These are phyloP conservation scores for Chrysanthemum lavandulifolium DNA, from an alignment of 129 eudicot species.

Conservation along the genomic window DNA sequence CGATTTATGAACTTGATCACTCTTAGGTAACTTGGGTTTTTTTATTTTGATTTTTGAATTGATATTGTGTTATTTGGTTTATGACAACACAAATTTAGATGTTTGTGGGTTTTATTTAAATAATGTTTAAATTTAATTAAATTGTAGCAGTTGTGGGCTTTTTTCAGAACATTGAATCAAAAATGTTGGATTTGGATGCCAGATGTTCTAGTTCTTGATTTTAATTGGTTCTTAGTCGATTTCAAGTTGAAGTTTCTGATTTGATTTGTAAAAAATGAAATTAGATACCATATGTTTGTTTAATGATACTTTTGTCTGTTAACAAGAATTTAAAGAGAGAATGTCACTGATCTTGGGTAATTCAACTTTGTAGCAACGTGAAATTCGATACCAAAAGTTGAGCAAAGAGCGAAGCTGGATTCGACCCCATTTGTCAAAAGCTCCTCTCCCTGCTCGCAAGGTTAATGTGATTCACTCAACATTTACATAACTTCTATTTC, in stretches of 20 bases:
- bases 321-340: conserved; percentile 12
- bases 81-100: not conserved
- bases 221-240: too few relatives aligned
- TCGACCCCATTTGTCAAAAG: conserved; percentile 47
- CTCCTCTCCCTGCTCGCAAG: conserved; percentile 63
- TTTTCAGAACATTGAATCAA: not conserved
- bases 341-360: conserved; percentile 32
- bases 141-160: not conserved
- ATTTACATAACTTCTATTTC: not conserved
- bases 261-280: not conserved
- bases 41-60: conserved; percentile 1
- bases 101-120: not conserved
- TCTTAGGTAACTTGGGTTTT: not conserved
- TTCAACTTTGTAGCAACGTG: conserved; percentile 62
- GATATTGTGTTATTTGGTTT: conserved; percentile 7
- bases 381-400: conserved; percentile 63
- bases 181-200: conserved; percentile 6
- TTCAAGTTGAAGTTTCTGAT: too few relatives aligned
- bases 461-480: conserved; percentile 51
- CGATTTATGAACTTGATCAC: not conserved
- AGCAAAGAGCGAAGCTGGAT: conserved; percentile 58
- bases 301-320: not conserved
- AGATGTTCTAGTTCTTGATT: too few relatives aligned
- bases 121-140: not conserved
- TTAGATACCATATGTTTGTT: conserved; percentile 2